These are phyloP conservation scores for Fusarium praegraminearum DNA, from an alignment of 2,329 filamentous ascomycete genomes.

Conservation along the genomic window DNA sequence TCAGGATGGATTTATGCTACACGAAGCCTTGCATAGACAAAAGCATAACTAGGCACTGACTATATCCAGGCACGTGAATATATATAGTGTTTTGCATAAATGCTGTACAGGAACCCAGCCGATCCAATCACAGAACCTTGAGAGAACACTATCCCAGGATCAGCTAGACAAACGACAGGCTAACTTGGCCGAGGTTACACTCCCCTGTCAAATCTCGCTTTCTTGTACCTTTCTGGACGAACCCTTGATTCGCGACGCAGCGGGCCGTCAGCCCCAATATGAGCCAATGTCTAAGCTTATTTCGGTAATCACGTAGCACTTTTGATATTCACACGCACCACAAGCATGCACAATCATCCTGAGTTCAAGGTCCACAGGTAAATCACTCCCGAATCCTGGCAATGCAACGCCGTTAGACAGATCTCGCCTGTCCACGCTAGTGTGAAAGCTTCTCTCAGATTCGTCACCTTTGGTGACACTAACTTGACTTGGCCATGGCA, in stretches of 20 bases:
- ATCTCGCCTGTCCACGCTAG: slow-evolving; percentile 26
- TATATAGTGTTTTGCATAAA: slow-evolving; percentile 10
- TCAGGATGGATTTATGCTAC: neutral
- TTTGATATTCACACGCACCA: neutral
- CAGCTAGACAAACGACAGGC: slow-evolving; percentile 6
- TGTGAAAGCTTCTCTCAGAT: slow-evolving; percentile 12
- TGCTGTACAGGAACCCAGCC: neutral
- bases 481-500: slow-evolving; percentile 3
- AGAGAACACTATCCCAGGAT: slow-evolving; percentile 9
- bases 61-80: neutral
- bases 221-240: slow-evolving; percentile 15
- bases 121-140: neutral
- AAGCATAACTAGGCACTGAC: neutral
- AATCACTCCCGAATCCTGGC: slow-evolving; percentile 16
- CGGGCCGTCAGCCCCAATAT: slow-evolving; percentile 33
- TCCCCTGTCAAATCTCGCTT: slow-evolving; percentile 44
- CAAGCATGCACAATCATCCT: neutral
- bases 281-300: slow-evolving; percentile 23
- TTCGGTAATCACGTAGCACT: neutral
- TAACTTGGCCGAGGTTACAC: slow-evolving; percentile 17
- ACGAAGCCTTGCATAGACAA: neutral
- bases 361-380: slow-evolving; percentile 5
- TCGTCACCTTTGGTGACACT: neutral
- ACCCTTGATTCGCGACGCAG: slow-evolving; percentile 15
- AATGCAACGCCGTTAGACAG: slow-evolving; percentile 38